A percentile compares a stretch with the other conserved stretches of the same genome.
phyloP scores from a whole-genome alignment of 2,329 filamentous ascomycete species.

The Diaporthe sp. region DNA sequence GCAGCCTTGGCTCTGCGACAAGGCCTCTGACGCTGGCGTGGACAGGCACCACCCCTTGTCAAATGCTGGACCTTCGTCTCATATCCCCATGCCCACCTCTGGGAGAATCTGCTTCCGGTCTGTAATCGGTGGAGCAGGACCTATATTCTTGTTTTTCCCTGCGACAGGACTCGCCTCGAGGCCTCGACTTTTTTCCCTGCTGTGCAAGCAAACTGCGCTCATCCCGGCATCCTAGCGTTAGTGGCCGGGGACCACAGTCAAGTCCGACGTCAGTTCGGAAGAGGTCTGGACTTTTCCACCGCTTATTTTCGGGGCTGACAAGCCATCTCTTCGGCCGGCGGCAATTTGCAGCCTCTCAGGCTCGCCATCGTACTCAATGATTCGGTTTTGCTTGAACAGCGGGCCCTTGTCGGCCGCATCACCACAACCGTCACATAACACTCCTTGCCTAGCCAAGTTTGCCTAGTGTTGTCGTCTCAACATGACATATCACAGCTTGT shows the following conservation, averaged over 20 bases:
- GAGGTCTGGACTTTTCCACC: conserved; percentile 13
- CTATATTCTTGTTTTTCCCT: conserved; percentile 38
- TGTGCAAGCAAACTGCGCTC: not conserved
- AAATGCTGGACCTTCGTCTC: conserved; percentile 38
- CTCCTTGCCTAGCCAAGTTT: not conserved
- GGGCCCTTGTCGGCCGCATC: not conserved
- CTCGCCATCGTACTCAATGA: not conserved
- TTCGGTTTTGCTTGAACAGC: not conserved
- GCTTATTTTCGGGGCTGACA: not conserved
- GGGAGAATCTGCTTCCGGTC: conserved; percentile 38
- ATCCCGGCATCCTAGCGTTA: not conserved
- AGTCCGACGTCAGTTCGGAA: not conserved
- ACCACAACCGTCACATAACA: not conserved
- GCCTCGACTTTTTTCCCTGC: not conserved
- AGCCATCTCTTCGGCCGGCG: not conserved
- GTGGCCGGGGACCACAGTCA: not conserved
- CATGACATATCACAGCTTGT: not conserved
- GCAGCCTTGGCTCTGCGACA: conserved; percentile 33
- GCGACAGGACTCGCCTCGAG: conserved; percentile 27
- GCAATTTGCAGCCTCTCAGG: not conserved
- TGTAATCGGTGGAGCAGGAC: conserved; percentile 39
- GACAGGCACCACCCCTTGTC: conserved; percentile 29
- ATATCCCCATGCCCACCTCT: conserved; percentile 39
- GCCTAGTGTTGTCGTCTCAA: conserved; percentile 14
- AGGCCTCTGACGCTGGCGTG: conserved; percentile 14